These are phyloP conservation scores for Hordeum marinum DNA, from an alignment of 176 grass and related monocot species.

Conservation along the genomic window DNA sequence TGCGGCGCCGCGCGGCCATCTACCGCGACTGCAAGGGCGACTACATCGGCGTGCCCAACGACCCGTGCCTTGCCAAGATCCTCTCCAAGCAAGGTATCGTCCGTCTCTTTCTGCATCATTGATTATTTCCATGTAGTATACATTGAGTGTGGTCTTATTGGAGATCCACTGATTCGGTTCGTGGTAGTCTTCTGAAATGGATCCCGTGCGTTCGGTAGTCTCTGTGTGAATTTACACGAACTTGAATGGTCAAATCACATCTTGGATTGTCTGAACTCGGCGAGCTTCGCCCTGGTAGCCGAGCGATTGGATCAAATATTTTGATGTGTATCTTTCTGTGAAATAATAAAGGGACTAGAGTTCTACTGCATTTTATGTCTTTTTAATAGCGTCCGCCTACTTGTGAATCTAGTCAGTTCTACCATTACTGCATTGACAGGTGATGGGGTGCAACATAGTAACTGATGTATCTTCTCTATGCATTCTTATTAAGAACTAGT, in stretches of 20 bases:
- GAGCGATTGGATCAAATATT: not conserved
- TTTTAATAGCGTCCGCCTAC: not conserved
- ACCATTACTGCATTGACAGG: not conserved
- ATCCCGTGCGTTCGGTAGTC: not conserved
- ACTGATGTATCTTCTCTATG: not conserved
- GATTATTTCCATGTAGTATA: not conserved
- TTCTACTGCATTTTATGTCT: not conserved
- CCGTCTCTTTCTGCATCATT: not conserved
- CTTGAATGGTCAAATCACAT: not conserved
- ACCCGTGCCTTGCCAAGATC: slow-evolving; percentile 75
- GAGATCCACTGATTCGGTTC: not conserved
- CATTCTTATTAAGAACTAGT: not conserved
- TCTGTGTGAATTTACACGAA: not conserved
- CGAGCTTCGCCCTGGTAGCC: not conserved
- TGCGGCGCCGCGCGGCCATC: slow-evolving; percentile 58
- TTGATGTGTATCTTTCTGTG: not conserved
- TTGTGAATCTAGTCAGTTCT: not conserved
- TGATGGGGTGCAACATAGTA: not conserved
- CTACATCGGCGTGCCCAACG: slow-evolving; percentile 77
- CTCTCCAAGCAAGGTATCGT: slow-evolving; percentile 77
- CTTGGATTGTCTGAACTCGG: not conserved
- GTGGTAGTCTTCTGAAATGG: not conserved
- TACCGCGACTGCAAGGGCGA: slow-evolving; percentile 72
- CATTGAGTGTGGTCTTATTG: not conserved
- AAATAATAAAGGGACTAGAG: not conserved